Conservation (phyloP, 305 asterid genomes). For the Fraxinus albicans region DNA sequence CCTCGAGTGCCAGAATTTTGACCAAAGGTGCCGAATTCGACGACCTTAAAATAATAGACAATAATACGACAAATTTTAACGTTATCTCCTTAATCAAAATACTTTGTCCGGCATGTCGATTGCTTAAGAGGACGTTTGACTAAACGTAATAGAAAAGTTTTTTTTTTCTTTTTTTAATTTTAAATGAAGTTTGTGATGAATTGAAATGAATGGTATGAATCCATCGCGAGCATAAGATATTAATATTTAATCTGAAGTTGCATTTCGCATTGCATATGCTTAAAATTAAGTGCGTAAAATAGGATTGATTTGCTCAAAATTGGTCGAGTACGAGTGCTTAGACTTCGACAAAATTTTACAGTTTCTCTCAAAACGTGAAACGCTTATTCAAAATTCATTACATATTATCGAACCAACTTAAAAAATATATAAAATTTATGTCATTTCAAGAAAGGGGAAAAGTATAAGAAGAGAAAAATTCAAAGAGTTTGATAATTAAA, state of each 20-base stretch:
- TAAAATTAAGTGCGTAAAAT: too few relatives aligned
- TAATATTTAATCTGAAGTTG: too few relatives aligned
- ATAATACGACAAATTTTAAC: background rate
- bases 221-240: too few relatives aligned
- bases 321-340: too few relatives aligned
- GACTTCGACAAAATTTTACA: too few relatives aligned
- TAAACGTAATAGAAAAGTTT: background rate
- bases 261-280: too few relatives aligned
- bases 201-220: too few relatives aligned
- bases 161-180: too few relatives aligned
- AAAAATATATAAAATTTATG: background rate
- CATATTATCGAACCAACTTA: background rate
- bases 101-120: background rate
- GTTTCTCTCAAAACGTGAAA: background rate
- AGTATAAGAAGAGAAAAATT: background rate
- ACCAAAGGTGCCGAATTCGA: constrained; percentile 37
- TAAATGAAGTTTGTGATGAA: too few relatives aligned
- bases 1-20: constrained; percentile 46
- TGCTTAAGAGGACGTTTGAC: background rate
- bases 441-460: background rate
- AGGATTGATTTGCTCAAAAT: too few relatives aligned
- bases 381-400: too few relatives aligned
- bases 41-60: constrained; percentile 10
- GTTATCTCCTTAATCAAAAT: background rate
- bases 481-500: too few relatives aligned